Conservation (phyloP, 768 basidiomycete genomes). For the Lentinula lateritia region DNA sequence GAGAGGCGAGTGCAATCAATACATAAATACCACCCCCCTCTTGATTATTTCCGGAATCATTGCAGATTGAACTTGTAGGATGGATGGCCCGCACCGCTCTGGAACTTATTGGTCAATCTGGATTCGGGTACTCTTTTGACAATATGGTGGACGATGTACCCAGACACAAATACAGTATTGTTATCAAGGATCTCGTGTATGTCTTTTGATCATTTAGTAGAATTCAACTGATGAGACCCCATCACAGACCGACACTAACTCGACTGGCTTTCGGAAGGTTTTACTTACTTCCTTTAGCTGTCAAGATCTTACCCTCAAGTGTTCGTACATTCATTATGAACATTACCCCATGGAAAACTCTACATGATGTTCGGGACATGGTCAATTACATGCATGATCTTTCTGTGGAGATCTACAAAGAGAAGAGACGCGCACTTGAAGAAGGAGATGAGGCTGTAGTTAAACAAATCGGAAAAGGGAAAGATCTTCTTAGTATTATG, state of each 20-base stretch:
- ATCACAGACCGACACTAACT: background rate
- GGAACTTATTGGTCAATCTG: conserved; percentile 32
- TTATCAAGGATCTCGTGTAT: conserved; percentile 15
- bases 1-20: conserved; percentile 12
- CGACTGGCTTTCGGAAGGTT: conserved; percentile 6
- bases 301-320: conserved; percentile 18
- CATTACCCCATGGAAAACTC: conserved; percentile 22
- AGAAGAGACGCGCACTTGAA: conserved; percentile 28
- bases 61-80: conserved; percentile 22
- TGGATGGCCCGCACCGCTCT: conserved; percentile 32
- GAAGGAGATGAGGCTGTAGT: conserved; percentile 27
- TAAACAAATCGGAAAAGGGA: conserved; percentile 28
- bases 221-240: background rate
- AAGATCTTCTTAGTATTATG: conserved; percentile 41
- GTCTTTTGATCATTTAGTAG: background rate
- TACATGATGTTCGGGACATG: conserved; percentile 28
- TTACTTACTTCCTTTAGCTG: conserved; percentile 17
- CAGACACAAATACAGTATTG: conserved; percentile 8
- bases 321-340: conserved; percentile 28
- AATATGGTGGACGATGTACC: conserved; percentile 16
- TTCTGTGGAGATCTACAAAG: conserved; percentile 28
- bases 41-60: background rate
- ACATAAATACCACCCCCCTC: background rate
- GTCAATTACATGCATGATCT: conserved; percentile 28
- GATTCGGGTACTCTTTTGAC: conserved; percentile 33